Base-by-base conservation (phyloP, 1,139 yeast species). In the Wickerhamomyces sp. region DNA sequence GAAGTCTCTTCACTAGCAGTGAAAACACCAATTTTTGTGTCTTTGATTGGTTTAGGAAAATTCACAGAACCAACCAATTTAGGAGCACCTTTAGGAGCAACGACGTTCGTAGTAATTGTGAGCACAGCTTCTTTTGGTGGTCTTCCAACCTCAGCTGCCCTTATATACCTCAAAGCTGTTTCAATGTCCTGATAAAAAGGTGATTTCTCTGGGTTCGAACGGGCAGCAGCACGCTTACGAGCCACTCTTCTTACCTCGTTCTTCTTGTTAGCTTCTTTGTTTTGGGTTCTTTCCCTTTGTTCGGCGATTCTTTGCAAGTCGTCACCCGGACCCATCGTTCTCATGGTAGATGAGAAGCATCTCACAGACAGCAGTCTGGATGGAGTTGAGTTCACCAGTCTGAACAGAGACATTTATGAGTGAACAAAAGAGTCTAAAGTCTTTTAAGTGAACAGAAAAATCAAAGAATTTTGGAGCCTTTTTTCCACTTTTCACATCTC, bases 61-160 rank as follows among this genome's bases (percentile, higher is more conserved):
- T 72, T 63, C 17, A 89, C 72, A n/a, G 77, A 69, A 11, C 96
- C 96, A 26, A 66, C 64, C 33, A 89, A 61, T 24, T 88, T 85
- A 29, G 79, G 77, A 18, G 85, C 78, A 45, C 96, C 96, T 53
- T 75, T 78, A 40, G 84, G 94, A 20, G 84, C 78, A 16, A 85
- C 70, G n/a, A 87, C 74, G 16, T 75, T 64, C 41, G 88, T 68
- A 26, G 78, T 75, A 39, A 87, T 59, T 16, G 83, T 66, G 29
- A 89, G 68, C 24, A 89, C 82, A 21, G 91, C 77, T 46, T 79
- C 78, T 17, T 68, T 62, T 4, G 72, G 64, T 3, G 91, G 77
- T 51, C 84, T 77, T 5, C 97, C 97, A 6, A 87, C 94, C 58
- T 88, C 96, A 5, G 89, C 77, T 0, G 97, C 95, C 45, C 96